Percentiles rank a stretch among this genome's conserved stretches.
Evolutionary conservation across 176 grass and related monocot genomes (phyloP).

Genomic region (Aegilops sharonensis): DNA sequence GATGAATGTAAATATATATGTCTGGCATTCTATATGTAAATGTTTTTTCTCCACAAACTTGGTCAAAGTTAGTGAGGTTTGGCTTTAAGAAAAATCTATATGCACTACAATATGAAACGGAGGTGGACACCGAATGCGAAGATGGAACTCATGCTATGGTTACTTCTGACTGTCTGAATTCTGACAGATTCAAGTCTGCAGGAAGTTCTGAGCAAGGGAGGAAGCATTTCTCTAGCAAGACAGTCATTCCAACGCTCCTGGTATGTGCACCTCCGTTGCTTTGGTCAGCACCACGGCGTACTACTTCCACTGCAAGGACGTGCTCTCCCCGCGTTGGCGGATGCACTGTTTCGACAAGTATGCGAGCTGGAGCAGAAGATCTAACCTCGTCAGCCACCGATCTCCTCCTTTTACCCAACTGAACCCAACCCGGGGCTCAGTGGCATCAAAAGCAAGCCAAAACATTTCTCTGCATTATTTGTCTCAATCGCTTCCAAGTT

Average conservation of each 20-base stretch:
- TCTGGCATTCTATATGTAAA: no score
- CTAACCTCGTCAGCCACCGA: conserved; percentile 70
- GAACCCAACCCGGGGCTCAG: conserved; percentile 33
- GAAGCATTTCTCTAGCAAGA: conserved; percentile 56
- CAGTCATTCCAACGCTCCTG: conserved; percentile 60
- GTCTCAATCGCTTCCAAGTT: neutral
- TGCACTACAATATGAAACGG: no score
- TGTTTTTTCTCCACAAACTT: no score
- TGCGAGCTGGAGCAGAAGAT: conserved; percentile 78
- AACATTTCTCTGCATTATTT: neutral
- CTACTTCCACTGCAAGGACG: conserved; percentile 74
- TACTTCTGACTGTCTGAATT: conserved; percentile 5
- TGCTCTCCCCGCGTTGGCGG: conserved; percentile 37
- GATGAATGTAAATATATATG: no score
- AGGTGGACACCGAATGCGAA: neutral
- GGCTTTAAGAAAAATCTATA: neutral
- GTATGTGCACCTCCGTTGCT: conserved; percentile 67
- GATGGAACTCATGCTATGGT: neutral
- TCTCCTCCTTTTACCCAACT: conserved; percentile 46
- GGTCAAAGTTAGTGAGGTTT: no score
- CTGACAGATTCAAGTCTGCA: conserved; percentile 30
- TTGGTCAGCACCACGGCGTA: conserved; percentile 54
- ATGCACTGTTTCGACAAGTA: conserved; percentile 61
- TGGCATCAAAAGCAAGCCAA: conserved; percentile 46
- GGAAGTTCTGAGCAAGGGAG: conserved; percentile 43